phyloP scores from a whole-genome alignment of 2,329 filamentous ascomycete species.

The Penicillium sp. region DNA sequence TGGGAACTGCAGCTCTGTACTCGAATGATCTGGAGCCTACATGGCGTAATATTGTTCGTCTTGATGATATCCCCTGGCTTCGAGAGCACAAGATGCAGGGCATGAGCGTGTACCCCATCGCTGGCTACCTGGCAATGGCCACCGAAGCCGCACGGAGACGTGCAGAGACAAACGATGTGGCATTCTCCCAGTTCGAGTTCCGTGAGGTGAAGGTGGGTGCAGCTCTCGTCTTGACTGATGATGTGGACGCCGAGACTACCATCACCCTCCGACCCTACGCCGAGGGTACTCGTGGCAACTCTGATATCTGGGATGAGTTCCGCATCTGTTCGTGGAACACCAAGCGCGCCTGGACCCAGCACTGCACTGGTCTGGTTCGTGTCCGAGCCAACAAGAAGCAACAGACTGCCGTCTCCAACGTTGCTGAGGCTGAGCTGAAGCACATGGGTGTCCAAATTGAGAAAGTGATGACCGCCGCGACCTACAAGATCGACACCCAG shows the following conservation, averaged over 20 bases:
- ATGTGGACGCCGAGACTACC: conserved; percentile 50
- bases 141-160: conserved; percentile 34
- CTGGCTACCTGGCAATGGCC: conserved; percentile 32
- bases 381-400: conserved; percentile 17
- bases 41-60: conserved; percentile 28
- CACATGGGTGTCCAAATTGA: conserved; percentile 8
- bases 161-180: conserved; percentile 23
- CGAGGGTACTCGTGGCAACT: conserved; percentile 41
- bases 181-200: conserved; percentile 47
- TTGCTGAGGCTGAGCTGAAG: conserved; percentile 11
- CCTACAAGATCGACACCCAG: conserved; percentile 29
- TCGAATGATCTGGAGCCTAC: conserved; percentile 22
- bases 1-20: conserved; percentile 28
- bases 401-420: conserved; percentile 17
- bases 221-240: conserved; percentile 50
- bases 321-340: conserved; percentile 26
- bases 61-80: conserved; percentile 28
- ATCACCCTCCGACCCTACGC: conserved; percentile 42
- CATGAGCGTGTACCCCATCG: conserved; percentile 23
- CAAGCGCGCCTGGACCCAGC: conserved; percentile 27
- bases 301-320: conserved; percentile 29
- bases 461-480: conserved; percentile 6
- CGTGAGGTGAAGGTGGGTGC: conserved; percentile 49
- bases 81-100: conserved; percentile 35
- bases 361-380: conserved; percentile 30